Conservation (phyloP, 2,329 filamentous ascomycete genomes). For the Penicillium polonicum region DNA sequence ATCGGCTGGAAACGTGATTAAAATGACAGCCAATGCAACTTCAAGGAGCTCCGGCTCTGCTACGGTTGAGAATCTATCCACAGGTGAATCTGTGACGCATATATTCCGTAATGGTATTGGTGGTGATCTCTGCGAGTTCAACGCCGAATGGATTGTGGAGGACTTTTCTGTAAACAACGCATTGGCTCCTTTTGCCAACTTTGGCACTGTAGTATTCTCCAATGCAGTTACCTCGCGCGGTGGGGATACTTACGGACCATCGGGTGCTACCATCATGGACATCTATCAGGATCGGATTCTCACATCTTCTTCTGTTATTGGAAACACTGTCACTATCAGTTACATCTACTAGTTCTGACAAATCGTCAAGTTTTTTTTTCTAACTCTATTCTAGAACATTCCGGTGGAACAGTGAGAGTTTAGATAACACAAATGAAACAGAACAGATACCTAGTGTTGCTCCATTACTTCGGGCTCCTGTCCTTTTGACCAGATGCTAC, state of each 20-base stretch:
- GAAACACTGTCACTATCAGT: constrained; percentile 23
- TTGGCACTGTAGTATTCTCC: constrained; percentile 50
- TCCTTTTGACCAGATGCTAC: not conserved
- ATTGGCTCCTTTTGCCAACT: constrained; percentile 49
- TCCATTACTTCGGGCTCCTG: not conserved
- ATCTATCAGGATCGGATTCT: constrained; percentile 45
- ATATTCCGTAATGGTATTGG: constrained; percentile 46
- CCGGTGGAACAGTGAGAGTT: not conserved
- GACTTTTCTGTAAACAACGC: constrained; percentile 43
- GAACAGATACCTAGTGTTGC: not conserved
- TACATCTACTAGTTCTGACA: constrained; percentile 19
- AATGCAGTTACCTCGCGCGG: constrained; percentile 36
- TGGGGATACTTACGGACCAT: constrained; percentile 33
- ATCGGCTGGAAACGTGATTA: constrained; percentile 45
- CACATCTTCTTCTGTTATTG: constrained; percentile 30
- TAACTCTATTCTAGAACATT: not conserved
- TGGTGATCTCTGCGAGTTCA: constrained; percentile 51
- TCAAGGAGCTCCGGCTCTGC: constrained; percentile 45
- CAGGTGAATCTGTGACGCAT: constrained; percentile 52
- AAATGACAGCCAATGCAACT: constrained; percentile 43
- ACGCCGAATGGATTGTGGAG: constrained; percentile 64
- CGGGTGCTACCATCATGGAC: constrained; percentile 46
- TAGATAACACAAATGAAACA: not conserved
- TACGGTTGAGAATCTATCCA: constrained; percentile 52
- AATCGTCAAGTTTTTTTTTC: not conserved